Evolutionary conservation across 2,329 filamentous ascomycete genomes (phyloP), one percentile per base, ranked within the genome.

Genomic region (Knufia fluminis): DNA sequence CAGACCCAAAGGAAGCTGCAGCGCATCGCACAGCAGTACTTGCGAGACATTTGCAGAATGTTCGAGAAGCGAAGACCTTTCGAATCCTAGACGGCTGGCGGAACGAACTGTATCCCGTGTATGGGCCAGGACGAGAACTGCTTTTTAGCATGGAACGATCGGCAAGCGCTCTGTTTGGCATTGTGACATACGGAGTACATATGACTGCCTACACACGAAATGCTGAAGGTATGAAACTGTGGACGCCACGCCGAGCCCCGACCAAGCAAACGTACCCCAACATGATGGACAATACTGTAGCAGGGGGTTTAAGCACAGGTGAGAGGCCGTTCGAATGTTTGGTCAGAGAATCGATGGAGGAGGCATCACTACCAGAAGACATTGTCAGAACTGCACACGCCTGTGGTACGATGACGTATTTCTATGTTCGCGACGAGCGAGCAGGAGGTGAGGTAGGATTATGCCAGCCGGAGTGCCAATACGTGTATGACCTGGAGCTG

Each of bases 221-320:
- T 24, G 60, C 68, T 1, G 68, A 75, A 46, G 83, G 82, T 16
- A 68, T 94, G 39, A 83, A 80, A 61, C 74, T 98, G 35, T 97
- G 92, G 91, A 79, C 94, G 1, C 86, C 92, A 2, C 77, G 82
- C 40, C 77, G 92, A 8, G 79, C 89, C 10, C 73, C 72, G 45
- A 78, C 73, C 51, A 98, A 97, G 72, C 80, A 86, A 57, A 96
- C 89, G 0, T 98, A 91, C 62, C 83, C 85, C 0, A 78, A 85
- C n/a, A 90, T 96, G 73, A 73, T 98, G 57, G 92, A 98, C 67
- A 98, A 97, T 66, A 89, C 89, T 1, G 92, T 94, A 4, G 92
- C 90, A 0, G 86, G 86, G 2, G 86, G 88, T 0, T 82, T 97
- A 57, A 82, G 84, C 64, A 86, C 86, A 0, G 85, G 83, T 12